These are phyloP conservation scores for Lactarius psammicola DNA, from an alignment of 768 basidiomycete genomes.

Conservation along the genomic window DNA sequence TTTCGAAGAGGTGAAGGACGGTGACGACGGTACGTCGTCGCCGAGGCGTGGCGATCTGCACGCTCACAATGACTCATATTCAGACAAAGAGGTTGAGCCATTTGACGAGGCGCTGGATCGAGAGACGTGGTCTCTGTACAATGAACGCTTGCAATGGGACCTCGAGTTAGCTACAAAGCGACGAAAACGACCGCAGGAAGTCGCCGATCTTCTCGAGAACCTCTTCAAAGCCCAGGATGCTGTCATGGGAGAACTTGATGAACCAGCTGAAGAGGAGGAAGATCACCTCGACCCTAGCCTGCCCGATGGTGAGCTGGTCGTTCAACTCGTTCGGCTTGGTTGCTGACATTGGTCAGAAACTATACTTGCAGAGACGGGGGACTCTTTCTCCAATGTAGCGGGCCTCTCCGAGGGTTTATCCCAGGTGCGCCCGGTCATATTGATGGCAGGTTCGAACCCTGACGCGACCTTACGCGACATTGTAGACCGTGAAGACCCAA, in stretches of 20 bases:
- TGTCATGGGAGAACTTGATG: slow-evolving; percentile 33
- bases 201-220: slow-evolving; percentile 44
- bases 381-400: slow-evolving; percentile 37
- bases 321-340: slow-evolving; percentile 1
- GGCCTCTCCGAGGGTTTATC: slow-evolving; percentile 48
- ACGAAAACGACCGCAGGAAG: slow-evolving; percentile 56
- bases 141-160: slow-evolving; percentile 73
- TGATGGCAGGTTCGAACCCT: background rate
- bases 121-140: slow-evolving; percentile 75
- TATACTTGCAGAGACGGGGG: slow-evolving; percentile 31
- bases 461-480: background rate
- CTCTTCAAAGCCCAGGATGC: slow-evolving; percentile 39
- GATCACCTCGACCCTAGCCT: slow-evolving; percentile 25
- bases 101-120: slow-evolving; percentile 88
- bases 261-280: slow-evolving; percentile 27
- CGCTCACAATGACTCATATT: background rate
- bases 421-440: slow-evolving; percentile 43
- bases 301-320: slow-evolving; percentile 29
- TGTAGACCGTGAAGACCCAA: slow-evolving; percentile 50
- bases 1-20: slow-evolving; percentile 25
- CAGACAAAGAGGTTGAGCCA: slow-evolving; percentile 54
- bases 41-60: background rate
- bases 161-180: slow-evolving; percentile 66
- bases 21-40: slow-evolving; percentile 15
- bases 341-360: slow-evolving; percentile 24